Conservation (phyloP, 2,329 filamentous ascomycete genomes). For the Clarireedia sp. region DNA sequence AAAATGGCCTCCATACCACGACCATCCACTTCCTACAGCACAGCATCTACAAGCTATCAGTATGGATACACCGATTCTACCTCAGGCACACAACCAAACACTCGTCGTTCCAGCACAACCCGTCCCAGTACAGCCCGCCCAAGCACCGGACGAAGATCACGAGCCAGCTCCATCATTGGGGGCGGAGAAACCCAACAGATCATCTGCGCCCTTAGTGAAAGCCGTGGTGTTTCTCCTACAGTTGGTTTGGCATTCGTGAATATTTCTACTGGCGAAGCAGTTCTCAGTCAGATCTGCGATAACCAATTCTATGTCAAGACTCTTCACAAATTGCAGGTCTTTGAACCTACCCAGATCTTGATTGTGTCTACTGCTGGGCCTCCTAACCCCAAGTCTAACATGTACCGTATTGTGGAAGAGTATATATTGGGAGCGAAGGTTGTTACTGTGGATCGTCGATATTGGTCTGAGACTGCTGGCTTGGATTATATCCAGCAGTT, state of each 20-base stretch:
- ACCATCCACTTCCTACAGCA: constrained; percentile 22
- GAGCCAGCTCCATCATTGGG: constrained; percentile 30
- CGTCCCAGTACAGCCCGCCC: constrained; percentile 25
- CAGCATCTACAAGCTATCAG: constrained; percentile 22
- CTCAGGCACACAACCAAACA: constrained; percentile 17
- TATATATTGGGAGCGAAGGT: constrained; percentile 57
- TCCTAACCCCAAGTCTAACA: constrained; percentile 61
- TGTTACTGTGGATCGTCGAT: constrained; percentile 62
- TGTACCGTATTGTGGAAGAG: constrained; percentile 67
- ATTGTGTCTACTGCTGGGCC: constrained; percentile 63
- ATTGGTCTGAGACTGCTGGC: constrained; percentile 75
- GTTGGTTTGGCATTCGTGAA: constrained; percentile 86
- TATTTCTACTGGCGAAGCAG: constrained; percentile 72
- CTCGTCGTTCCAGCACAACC: constrained; percentile 22
- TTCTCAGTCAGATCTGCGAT: constrained; percentile 86
- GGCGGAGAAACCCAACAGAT: constrained; percentile 56
- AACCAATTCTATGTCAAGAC: constrained; percentile 87
- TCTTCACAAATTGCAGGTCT: constrained; percentile 76
- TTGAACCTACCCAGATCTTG: constrained; percentile 71
- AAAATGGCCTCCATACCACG: constrained; percentile 16
- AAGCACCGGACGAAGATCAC: constrained; percentile 25
- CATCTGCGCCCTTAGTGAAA: constrained; percentile 83
- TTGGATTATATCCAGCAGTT: constrained; percentile 70
- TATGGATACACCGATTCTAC: constrained; percentile 25
- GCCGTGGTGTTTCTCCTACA: constrained; percentile 75